A percentile compares a stretch with the other conserved stretches of the same genome.
Conservation (phyloP, 305 asterid genomes). For the Solanum hybrid region DNA sequence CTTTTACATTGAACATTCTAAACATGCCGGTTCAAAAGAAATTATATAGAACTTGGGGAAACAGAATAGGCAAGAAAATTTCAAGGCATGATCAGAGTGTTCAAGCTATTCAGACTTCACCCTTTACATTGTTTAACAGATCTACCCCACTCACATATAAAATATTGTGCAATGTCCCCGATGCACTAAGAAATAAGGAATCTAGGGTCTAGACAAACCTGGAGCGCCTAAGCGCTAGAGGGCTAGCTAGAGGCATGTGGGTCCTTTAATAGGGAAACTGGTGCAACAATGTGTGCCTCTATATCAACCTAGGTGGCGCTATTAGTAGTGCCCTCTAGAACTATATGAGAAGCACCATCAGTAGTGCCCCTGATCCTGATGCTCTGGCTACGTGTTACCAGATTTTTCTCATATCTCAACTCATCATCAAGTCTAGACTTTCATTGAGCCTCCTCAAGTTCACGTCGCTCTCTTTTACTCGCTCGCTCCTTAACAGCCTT, state of each 20-base stretch:
- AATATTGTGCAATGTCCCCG: background rate
- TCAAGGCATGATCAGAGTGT: background rate
- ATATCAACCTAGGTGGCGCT: background rate
- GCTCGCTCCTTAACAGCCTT: background rate
- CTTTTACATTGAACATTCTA: background rate
- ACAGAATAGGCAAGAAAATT: background rate
- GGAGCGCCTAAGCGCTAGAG: background rate
- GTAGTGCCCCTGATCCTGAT: background rate
- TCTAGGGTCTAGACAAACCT: background rate
- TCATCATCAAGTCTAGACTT: background rate
- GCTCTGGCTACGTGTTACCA: background rate
- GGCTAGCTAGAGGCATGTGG: background rate
- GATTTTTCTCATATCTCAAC: background rate
- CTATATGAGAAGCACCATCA: background rate
- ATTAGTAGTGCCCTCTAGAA: background rate
- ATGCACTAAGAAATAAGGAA: background rate
- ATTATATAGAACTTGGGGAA: background rate
- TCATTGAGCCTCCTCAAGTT: background rate
- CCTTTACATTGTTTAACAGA: background rate
- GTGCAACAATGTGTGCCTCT: background rate
- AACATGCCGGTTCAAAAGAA: background rate
- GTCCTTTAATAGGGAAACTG: background rate
- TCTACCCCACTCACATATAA: background rate
- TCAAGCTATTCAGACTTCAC: background rate
- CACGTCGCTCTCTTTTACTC: rapidly evolving